These are phyloP conservation scores for Cadophora luteo-olivacea DNA, from an alignment of 2,329 filamentous ascomycete species.

Conservation along the genomic window DNA sequence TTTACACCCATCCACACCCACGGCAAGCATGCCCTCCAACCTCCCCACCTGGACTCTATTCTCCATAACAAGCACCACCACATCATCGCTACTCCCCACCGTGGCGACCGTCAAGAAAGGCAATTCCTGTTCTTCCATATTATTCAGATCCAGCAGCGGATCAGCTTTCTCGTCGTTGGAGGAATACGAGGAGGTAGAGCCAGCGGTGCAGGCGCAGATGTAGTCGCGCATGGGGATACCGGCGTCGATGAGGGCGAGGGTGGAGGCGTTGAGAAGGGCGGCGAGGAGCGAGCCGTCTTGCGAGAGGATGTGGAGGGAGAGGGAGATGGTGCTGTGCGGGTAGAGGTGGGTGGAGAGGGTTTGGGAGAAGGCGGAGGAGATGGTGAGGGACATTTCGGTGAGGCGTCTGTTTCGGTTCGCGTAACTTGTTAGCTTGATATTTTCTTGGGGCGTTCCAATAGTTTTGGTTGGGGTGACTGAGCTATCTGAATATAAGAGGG, in stretches of 20 bases:
- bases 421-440: no score
- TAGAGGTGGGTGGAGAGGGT: conserved; percentile 87
- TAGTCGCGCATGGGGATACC: conserved; percentile 96
- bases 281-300: conserved; percentile 91
- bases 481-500: no score
- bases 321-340: conserved; percentile 82
- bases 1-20: conserved; percentile 90
- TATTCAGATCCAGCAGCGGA: conserved; percentile 80
- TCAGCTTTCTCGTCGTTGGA: conserved; percentile 73
- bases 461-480: no score
- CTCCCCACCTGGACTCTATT: conserved; percentile 82
- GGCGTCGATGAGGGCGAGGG: conserved; percentile 90
- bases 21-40: conserved; percentile 90
- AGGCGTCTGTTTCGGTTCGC: conserved; percentile 75
- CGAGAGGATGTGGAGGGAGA: conserved; percentile 85
- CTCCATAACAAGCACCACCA: conserved; percentile 85
- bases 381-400: conserved; percentile 79
- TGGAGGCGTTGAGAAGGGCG: conserved; percentile 88
- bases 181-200: conserved; percentile 73
- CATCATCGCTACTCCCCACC: conserved; percentile 73
- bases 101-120: conserved; percentile 89
- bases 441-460: no score
- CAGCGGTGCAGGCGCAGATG: conserved; percentile 85
- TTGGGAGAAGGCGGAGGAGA: conserved; percentile 77
- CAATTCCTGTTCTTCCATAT: conserved; percentile 83